phyloP scores from a whole-genome alignment of 2,329 filamentous ascomycete species.

The Epichloe brachyelytri region DNA sequence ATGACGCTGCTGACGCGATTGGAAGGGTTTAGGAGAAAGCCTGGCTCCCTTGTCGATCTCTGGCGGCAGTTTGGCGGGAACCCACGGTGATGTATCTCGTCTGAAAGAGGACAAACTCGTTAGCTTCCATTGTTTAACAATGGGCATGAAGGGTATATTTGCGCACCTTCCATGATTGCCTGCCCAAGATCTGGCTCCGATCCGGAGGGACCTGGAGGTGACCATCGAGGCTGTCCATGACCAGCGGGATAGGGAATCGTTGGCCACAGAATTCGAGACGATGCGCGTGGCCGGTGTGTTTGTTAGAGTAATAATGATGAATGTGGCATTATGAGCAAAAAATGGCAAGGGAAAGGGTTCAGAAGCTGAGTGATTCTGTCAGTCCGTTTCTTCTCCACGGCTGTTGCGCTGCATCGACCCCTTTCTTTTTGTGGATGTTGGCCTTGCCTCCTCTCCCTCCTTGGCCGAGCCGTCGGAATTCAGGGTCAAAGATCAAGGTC shows the following conservation, averaged over 20 bases:
- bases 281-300: background rate
- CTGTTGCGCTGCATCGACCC: background rate
- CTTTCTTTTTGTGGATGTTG: background rate
- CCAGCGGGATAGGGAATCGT: slow-evolving; percentile 5
- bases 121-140: slow-evolving; percentile 1
- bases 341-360: background rate
- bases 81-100: slow-evolving; percentile 47
- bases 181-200: slow-evolving; percentile 35
- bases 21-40: slow-evolving; percentile 27
- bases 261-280: slow-evolving; percentile 1
- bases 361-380: background rate
- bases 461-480: too few species aligned
- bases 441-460: too few species aligned
- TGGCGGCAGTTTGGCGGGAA: slow-evolving; percentile 16
- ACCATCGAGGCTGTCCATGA: slow-evolving; percentile 31
- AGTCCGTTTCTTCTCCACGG: background rate
- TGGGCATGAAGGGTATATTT: background rate
- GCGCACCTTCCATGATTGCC: slow-evolving; percentile 39
- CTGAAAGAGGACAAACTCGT: slow-evolving; percentile 21
- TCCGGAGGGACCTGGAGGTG: slow-evolving; percentile 38
- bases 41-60: slow-evolving; percentile 24
- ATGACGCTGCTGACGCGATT: slow-evolving; percentile 25
- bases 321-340: background rate
- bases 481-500: background rate
- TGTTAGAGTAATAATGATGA: background rate